These are phyloP conservation scores for Globisporangium ultimum DNA, from an alignment of 352 stramenopile species.

Conservation along the genomic window DNA sequence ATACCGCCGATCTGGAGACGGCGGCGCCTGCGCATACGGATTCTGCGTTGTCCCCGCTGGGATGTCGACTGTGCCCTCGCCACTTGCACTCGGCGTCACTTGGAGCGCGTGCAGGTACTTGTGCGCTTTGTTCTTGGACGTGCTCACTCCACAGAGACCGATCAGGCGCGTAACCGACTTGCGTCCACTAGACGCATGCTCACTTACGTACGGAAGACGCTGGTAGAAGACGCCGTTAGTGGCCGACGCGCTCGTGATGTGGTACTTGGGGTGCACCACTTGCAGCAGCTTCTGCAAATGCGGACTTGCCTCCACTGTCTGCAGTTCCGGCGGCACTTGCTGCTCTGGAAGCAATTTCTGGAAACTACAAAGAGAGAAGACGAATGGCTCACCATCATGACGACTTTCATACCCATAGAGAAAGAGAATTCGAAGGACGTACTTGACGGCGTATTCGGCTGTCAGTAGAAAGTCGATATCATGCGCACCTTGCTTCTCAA, in stretches of 20 bases:
- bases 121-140: conserved; percentile 63
- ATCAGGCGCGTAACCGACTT: conserved; percentile 77
- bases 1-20: conserved; percentile 7
- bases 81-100: conserved; percentile 32
- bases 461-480: conserved; percentile 71
- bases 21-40: conserved; percentile 41
- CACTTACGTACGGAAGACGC: conserved; percentile 74
- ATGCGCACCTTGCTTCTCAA: conserved; percentile 13
- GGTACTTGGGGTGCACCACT: conserved; percentile 62
- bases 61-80: conserved; percentile 47
- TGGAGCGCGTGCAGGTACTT: conserved; percentile 83
- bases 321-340: conserved; percentile 50
- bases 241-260: conserved; percentile 48
- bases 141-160: conserved; percentile 53
- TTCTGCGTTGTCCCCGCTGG: conserved; percentile 71
- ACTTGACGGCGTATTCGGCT: conserved; percentile 41
- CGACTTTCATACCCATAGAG: not conserved
- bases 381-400: not conserved
- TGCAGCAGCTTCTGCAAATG: conserved; percentile 31
- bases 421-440: not conserved
- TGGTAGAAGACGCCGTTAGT: conserved; percentile 72
- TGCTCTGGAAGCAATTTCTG: conserved; percentile 55
- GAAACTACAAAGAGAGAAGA: conserved; percentile 22
- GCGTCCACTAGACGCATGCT: conserved; percentile 28
- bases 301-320: conserved; percentile 26